Conservation (phyloP, 345 rosid species). For the Luvunga scandens region DNA sequence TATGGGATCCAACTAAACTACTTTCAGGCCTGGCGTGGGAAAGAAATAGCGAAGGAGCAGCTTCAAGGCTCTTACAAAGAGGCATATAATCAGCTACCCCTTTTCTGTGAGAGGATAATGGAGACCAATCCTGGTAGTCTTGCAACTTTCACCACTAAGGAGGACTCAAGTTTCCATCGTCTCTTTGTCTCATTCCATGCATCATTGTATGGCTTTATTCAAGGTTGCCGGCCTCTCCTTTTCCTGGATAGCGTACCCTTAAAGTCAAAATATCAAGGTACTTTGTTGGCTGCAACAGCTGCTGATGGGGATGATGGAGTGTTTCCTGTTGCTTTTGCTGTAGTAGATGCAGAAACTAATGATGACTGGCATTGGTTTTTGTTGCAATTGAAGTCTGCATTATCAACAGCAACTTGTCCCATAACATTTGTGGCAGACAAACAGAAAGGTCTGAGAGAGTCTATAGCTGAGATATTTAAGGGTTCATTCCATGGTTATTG, state of each 20-base stretch:
- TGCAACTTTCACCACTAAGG: constrained; percentile 78
- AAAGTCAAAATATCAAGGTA: constrained; percentile 93
- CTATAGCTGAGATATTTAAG: constrained; percentile 57
- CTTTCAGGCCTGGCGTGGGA: constrained; percentile 97
- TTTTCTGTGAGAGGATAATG: constrained; percentile 77
- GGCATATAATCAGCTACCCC: constrained; percentile 78
- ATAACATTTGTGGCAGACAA: constrained; percentile 83
- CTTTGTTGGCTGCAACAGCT: constrained; percentile 78
- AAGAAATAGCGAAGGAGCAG: constrained; percentile 94
- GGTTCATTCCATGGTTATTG: constrained; percentile 75
- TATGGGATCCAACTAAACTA: constrained; percentile 87
- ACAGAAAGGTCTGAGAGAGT: constrained; percentile 71
- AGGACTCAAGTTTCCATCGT: constrained; percentile 94
- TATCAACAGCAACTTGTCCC: constrained; percentile 49
- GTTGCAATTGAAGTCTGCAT: constrained; percentile 63
- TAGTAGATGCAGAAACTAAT: constrained; percentile 73
- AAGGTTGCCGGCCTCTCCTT: constrained; percentile 87
- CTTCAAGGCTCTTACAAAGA: constrained; percentile 94
- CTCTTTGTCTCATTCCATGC: constrained; percentile 87
- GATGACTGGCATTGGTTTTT: constrained; percentile 97
- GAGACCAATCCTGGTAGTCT: constrained; percentile 86
- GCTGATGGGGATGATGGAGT: constrained; percentile 79
- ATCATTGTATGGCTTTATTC: constrained; percentile 65
- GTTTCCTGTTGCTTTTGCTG: constrained; percentile 84
- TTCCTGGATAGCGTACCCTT: constrained; percentile 78